phyloP scores from a whole-genome alignment of 2,329 filamentous ascomycete genomes.

The Alternaria burnsii region DNA sequence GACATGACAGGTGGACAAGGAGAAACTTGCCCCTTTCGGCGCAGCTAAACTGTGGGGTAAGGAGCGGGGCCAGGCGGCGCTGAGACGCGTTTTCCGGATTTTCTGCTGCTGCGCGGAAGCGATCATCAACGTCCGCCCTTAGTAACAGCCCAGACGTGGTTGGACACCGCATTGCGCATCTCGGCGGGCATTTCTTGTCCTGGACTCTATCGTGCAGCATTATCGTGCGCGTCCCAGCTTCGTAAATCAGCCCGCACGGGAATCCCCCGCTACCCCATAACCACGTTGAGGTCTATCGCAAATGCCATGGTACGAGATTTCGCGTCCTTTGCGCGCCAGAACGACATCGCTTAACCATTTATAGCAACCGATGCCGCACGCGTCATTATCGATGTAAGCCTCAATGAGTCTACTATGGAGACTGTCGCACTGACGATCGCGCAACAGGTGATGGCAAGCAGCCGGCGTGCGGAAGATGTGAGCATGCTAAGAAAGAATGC shows the following conservation, averaged over 20 bases:
- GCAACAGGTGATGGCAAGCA: slow-evolving; percentile 46
- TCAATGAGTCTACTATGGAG: not conserved
- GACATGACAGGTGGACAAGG: slow-evolving; percentile 10
- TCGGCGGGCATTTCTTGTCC: slow-evolving; percentile 26
- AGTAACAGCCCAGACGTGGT: slow-evolving; percentile 31
- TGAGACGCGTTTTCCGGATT: slow-evolving; percentile 16
- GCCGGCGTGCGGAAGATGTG: slow-evolving; percentile 45
- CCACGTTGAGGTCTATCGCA: slow-evolving; percentile 7
- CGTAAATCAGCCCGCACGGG: slow-evolving; percentile 23
- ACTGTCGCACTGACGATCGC: slow-evolving; percentile 21
- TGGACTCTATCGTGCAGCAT: slow-evolving; percentile 3
- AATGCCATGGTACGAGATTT: slow-evolving; percentile 47
- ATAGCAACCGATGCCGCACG: slow-evolving; percentile 49
- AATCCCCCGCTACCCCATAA: slow-evolving; percentile 8
- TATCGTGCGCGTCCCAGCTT: slow-evolving; percentile 18
- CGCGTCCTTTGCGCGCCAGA: not conserved
- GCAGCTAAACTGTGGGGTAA: slow-evolving; percentile 29
- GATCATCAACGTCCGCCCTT: slow-evolving; percentile 12
- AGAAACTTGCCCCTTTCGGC: slow-evolving; percentile 25
- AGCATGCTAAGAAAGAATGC: slow-evolving; percentile 44
- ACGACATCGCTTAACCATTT: slow-evolving; percentile 22
- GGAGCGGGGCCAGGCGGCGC: slow-evolving; percentile 13
- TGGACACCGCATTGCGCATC: slow-evolving; percentile 15
- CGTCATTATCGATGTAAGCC: slow-evolving; percentile 50
- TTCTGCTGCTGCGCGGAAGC: slow-evolving; percentile 9